Evolutionary conservation across 2,329 filamentous ascomycete genomes (phyloP).

Genomic region (Alternaria sp.): DNA sequence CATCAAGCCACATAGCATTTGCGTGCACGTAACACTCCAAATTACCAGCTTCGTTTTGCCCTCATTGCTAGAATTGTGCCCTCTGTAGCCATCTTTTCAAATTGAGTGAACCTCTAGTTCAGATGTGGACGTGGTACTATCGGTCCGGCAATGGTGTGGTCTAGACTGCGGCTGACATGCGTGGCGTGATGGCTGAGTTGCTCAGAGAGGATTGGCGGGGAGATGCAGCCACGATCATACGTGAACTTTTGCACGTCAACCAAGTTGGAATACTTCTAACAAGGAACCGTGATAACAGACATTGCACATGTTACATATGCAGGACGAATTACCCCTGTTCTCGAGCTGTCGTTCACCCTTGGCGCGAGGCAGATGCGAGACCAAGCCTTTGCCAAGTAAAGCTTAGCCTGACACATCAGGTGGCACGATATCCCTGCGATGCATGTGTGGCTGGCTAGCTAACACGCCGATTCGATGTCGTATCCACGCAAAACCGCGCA

Average conservation of each 20-base stretch:
- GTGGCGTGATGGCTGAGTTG: not conserved
- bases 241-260: not conserved
- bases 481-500: not conserved
- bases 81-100: not conserved
- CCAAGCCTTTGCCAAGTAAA: conserved; percentile 33
- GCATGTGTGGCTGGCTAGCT: not conserved
- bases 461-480: not conserved
- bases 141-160: not conserved
- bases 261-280: not conserved
- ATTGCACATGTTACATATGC: not conserved
- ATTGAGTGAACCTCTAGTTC: not conserved
- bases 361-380: conserved; percentile 1
- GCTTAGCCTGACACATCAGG: conserved; percentile 16
- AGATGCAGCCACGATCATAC: not conserved
- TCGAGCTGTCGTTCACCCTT: not conserved
- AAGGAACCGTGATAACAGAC: not conserved
- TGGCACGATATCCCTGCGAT: not conserved
- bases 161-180: not conserved
- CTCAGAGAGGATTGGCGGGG: not conserved
- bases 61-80: not conserved
- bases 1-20: not conserved
- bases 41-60: not conserved
- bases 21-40: not conserved
- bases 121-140: not conserved
- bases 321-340: not conserved